phyloP scores from a whole-genome alignment of 1,284 basidiomycete species.

The Ceratobasidium sp. region DNA sequence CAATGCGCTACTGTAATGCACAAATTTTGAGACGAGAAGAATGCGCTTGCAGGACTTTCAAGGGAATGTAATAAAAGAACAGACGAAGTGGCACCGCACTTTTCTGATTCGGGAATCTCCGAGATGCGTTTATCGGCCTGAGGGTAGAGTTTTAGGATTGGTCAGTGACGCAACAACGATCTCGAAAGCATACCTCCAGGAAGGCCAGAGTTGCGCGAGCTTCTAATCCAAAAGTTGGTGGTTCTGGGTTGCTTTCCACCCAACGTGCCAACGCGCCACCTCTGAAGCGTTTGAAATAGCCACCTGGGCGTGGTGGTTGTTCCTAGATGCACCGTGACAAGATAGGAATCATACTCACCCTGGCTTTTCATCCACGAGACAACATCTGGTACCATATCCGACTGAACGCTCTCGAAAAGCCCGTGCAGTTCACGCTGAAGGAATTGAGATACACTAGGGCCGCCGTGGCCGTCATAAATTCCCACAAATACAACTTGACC shows the following conservation, averaged over 20 bases:
- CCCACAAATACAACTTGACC: slow-evolving; percentile 85
- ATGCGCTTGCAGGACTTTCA: slow-evolving; percentile 73
- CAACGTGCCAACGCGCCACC: slow-evolving; percentile 80
- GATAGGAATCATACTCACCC: slow-evolving; percentile 58
- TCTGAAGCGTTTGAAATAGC: slow-evolving; percentile 87
- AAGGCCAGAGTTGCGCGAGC: slow-evolving; percentile 86
- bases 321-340: too few species aligned
- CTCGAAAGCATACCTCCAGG: slow-evolving; percentile 66
- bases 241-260: slow-evolving; percentile 55
- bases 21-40: slow-evolving; percentile 75
- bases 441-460: slow-evolving; percentile 73
- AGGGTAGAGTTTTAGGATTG: slow-evolving; percentile 4
- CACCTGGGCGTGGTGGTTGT: slow-evolving; percentile 50
- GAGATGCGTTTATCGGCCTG: slow-evolving; percentile 68
- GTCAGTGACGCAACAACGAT: background rate
- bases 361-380: slow-evolving; percentile 76
- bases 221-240: slow-evolving; percentile 72
- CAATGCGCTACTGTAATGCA: slow-evolving; percentile 90
- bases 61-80: slow-evolving; percentile 88
- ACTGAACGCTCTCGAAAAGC: slow-evolving; percentile 76
- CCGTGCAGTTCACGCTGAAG: slow-evolving; percentile 82
- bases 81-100: slow-evolving; percentile 86
- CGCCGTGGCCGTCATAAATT: slow-evolving; percentile 91
- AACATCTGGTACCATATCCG: slow-evolving; percentile 73
- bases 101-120: slow-evolving; percentile 60